Evolutionary conservation across 2,329 filamentous ascomycete species (phyloP).

Genomic region (Fusarium musae): DNA sequence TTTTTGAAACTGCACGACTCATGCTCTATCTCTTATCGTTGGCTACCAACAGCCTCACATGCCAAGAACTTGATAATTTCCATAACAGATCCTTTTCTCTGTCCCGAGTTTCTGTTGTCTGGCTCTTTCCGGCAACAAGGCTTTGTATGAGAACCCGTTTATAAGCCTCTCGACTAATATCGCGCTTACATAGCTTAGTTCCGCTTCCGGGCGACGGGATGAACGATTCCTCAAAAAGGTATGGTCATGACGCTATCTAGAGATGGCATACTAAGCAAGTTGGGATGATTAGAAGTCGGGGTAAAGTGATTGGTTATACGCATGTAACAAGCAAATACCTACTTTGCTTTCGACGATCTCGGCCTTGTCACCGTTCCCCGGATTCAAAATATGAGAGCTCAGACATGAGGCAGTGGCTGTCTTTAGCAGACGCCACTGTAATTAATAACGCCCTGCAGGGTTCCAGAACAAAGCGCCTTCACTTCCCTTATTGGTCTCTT

Average conservation of each 20-base stretch:
- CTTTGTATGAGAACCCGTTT: neutral
- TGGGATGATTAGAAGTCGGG: neutral
- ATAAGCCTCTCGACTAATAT: neutral
- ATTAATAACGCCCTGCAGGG: neutral
- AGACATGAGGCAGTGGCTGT: neutral
- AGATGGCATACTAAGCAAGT: neutral
- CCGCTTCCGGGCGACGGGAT: constrained; percentile 11
- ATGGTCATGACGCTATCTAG: neutral
- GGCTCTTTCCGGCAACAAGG: neutral
- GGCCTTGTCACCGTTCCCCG: neutral
- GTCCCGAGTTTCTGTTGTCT: neutral
- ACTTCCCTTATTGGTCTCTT: neutral
- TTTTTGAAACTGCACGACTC: neutral
- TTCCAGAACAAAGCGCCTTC: neutral
- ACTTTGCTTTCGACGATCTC: neutral
- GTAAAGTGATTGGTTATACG: neutral
- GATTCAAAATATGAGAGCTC: neutral
- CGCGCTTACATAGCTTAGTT: neutral
- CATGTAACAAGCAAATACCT: neutral
- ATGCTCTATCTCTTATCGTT: neutral
- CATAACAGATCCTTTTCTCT: neutral
- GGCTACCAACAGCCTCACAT: neutral
- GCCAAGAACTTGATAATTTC: too few relatives aligned
- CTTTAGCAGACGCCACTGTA: neutral
- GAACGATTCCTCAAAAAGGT: neutral